phyloP scores from a whole-genome alignment of 2,329 filamentous ascomycete genomes.

The Didymella segeticola region DNA sequence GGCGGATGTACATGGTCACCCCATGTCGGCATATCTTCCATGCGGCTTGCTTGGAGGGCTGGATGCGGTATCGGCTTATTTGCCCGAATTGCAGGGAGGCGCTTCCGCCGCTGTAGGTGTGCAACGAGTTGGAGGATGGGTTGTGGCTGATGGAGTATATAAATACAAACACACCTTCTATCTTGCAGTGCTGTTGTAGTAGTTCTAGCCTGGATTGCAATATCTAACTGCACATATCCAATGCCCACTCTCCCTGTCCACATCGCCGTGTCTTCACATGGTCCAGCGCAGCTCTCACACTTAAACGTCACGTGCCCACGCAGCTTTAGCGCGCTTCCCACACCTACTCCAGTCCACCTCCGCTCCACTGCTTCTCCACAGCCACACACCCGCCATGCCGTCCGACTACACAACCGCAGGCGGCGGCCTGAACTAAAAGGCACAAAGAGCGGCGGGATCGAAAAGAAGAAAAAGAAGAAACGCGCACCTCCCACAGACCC shows the following conservation, averaged over 20 bases:
- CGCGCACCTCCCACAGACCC: conserved; percentile 47
- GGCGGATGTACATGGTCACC: conserved; percentile 94
- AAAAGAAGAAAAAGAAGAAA: conserved; percentile 68
- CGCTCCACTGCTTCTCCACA: background rate
- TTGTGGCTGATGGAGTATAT: no score
- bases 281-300: no score
- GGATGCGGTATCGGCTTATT: conserved; percentile 92
- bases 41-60: conserved; percentile 86
- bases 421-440: conserved; percentile 88
- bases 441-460: conserved; percentile 68
- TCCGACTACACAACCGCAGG: conserved; percentile 74
- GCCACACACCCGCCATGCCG: conserved; percentile 61
- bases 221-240: no score
- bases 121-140: no score
- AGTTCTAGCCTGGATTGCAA: no score
- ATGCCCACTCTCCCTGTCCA: no score
- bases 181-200: no score
- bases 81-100: conserved; percentile 95
- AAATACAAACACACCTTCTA: no score
- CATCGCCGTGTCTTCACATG: no score
- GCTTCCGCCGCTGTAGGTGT: conserved; percentile 76
- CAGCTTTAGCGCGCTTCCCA: background rate
- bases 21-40: conserved; percentile 97
- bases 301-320: no score
- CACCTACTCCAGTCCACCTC: background rate